Percentiles rank a stretch among this genome's conserved stretches.
These are phyloP conservation scores for Ogataea methanolica DNA, from an alignment of 805 yeast genomes.

Conservation along the genomic window DNA sequence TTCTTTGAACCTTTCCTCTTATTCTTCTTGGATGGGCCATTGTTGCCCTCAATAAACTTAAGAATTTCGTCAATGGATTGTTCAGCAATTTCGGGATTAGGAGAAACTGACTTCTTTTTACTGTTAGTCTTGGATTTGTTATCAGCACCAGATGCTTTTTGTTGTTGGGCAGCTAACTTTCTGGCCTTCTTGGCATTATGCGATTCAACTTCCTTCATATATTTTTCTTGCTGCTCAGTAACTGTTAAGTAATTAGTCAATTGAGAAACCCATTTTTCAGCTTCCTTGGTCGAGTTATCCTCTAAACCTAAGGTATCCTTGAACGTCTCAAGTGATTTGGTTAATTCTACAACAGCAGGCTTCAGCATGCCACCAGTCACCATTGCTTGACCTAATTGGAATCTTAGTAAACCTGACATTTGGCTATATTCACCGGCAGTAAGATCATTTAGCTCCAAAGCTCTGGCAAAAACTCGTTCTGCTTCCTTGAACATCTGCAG, in stretches of 20 bases:
- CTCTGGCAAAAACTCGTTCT: conserved; percentile 45
- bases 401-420: conserved; percentile 60
- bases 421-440: conserved; percentile 57
- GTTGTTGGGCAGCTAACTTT: conserved; percentile 2
- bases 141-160: conserved; percentile 3
- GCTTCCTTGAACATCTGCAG: conserved; percentile 45
- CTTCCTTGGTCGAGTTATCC: conserved; percentile 62
- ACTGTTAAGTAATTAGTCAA: conserved; percentile 46
- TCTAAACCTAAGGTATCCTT: conserved; percentile 58
- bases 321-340: conserved; percentile 54
- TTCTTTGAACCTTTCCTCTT: conserved; percentile 22
- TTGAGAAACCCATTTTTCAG: conserved; percentile 58
- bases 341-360: conserved; percentile 52
- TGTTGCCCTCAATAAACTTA: conserved; percentile 63
- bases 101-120: conserved; percentile 28
- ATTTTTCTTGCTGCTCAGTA: conserved; percentile 39
- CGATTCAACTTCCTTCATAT: conserved; percentile 20
- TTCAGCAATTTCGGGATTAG: conserved; percentile 53
- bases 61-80: conserved; percentile 71
- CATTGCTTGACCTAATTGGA: conserved; percentile 63
- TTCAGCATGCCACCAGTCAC: conserved; percentile 47
- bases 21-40: conserved; percentile 25
- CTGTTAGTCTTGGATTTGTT: conserved; percentile 20
- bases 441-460: conserved; percentile 45
- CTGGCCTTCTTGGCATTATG: conserved; percentile 21